A percentile compares a stretch with the other conserved stretches of the same genome.
Conservation (phyloP, 108 stramenopile species). For the Seminavis robusta region DNA sequence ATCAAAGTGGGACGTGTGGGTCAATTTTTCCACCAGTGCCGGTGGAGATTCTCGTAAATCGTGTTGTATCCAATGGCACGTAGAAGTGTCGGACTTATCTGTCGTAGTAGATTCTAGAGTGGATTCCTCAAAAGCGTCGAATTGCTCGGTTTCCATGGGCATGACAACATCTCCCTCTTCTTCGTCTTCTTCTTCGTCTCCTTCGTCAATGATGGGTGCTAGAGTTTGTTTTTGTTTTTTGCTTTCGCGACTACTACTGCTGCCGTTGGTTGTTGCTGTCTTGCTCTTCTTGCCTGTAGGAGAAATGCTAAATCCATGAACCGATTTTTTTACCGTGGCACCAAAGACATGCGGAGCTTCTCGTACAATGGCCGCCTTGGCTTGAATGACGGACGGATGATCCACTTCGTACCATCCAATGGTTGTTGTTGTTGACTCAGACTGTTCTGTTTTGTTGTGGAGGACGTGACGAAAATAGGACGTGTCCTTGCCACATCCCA, state of each 20-base stretch:
- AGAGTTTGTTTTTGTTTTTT: no score
- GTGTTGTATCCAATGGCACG: slow-evolving; percentile 3
- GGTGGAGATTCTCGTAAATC: slow-evolving; percentile 44
- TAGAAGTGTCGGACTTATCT: slow-evolving; percentile 18
- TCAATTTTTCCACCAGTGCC: slow-evolving; percentile 43
- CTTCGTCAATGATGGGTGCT: no score
- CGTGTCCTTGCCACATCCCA: slow-evolving; percentile 86
- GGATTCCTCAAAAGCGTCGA: no score
- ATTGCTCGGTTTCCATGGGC: no score
- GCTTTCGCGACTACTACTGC: no score
- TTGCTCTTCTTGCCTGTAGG: no score
- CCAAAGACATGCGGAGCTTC: slow-evolving; percentile 3
- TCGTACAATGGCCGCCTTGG: slow-evolving; percentile 47
- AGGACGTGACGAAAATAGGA: slow-evolving; percentile 74
- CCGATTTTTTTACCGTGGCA: no score
- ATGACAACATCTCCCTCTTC: no score
- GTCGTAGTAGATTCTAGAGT: no score
- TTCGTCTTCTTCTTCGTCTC: slow-evolving; percentile 1
- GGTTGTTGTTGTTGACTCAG: slow-evolving; percentile 14
- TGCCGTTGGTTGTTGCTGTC: no score
- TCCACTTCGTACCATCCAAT: slow-evolving; percentile 87
- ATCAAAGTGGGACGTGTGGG: slow-evolving; percentile 29
- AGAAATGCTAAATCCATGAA: no score
- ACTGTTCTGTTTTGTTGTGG: slow-evolving; percentile 14
- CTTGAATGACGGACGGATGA: slow-evolving; percentile 60